A percentile compares a stretch with the other conserved stretches of the same genome.
Evolutionary conservation across 805 yeast species (phyloP).

Genomic region (Saccharomycopsis schoenii): DNA sequence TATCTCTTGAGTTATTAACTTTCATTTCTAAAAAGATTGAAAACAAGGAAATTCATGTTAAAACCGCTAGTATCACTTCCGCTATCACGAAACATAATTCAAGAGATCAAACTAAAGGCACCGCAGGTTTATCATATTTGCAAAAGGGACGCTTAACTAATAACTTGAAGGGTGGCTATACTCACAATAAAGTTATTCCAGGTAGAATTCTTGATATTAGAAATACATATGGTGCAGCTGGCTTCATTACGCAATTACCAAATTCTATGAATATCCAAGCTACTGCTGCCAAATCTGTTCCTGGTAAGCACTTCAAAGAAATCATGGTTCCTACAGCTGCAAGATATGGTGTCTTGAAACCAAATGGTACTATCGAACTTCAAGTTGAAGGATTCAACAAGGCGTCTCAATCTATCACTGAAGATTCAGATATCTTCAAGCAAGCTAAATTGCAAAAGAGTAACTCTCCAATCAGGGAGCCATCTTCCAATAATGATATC

Average conservation of each 20-base stretch:
- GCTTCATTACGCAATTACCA: conserved; percentile 32
- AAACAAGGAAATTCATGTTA: conserved; percentile 1
- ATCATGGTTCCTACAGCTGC: conserved; percentile 34
- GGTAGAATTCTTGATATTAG: conserved; percentile 49
- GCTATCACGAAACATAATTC: conserved; percentile 6
- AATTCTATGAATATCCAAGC: conserved; percentile 26
- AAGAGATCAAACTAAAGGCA: conserved; percentile 37
- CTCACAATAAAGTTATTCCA: conserved; percentile 44
- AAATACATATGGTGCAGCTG: conserved; percentile 47
- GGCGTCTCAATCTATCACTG: neutral
- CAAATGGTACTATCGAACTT: conserved; percentile 29
- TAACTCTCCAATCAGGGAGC: neutral
- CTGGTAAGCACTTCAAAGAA: conserved; percentile 35
- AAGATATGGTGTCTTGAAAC: conserved; percentile 28
- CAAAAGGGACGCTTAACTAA: conserved; percentile 59
- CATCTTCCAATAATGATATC: neutral
- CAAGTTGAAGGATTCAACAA: conserved; percentile 2
- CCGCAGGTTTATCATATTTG: conserved; percentile 67
- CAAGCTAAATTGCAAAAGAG: neutral
- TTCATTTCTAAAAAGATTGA: conserved; percentile 27
- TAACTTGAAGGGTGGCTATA: conserved; percentile 52
- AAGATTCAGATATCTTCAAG: conserved; percentile 3
- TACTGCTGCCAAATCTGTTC: conserved; percentile 27
- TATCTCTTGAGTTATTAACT: conserved; percentile 31
- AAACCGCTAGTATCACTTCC: neutral